A percentile compares a stretch with the other conserved stretches of the same genome.
Evolutionary conservation across 176 grass and related monocot genomes (phyloP).

Genomic region (Elaeis guineensis): DNA sequence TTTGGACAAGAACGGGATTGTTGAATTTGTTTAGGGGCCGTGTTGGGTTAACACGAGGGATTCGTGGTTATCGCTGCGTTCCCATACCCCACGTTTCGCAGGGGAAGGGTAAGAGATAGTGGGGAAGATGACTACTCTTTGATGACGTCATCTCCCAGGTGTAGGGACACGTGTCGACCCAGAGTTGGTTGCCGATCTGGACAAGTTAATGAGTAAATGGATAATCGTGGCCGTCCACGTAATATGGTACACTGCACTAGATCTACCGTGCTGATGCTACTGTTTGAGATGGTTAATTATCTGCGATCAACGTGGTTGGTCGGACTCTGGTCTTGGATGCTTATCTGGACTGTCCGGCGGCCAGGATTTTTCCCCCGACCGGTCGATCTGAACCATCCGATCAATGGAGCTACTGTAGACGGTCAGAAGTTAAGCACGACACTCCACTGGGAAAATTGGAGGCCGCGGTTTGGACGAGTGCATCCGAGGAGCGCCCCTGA

Average conservation of each 20-base stretch:
- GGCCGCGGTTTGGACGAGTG: neutral
- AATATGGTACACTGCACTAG: neutral
- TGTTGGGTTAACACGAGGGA: neutral
- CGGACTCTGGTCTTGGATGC: too few species aligned
- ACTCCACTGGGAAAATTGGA: neutral
- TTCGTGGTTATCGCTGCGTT: slow-evolving; percentile 12
- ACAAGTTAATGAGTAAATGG: slow-evolving; percentile 14
- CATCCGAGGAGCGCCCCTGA: neutral
- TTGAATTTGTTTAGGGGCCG: neutral
- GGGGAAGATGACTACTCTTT: neutral
- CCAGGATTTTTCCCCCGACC: too few species aligned
- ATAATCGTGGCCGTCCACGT: slow-evolving; percentile 21
- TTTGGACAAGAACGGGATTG: slow-evolving; percentile 7
- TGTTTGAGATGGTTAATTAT: too few species aligned
- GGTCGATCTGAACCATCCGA: too few species aligned
- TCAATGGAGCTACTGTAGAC: neutral
- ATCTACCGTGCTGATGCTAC: too few species aligned
- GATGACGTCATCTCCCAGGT: slow-evolving; percentile 11
- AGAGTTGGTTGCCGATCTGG: slow-evolving; percentile 14
- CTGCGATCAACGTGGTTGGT: too few species aligned
- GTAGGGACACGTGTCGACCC: slow-evolving; percentile 19
- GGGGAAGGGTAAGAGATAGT: slow-evolving; percentile 1
- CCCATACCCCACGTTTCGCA: slow-evolving; percentile 15
- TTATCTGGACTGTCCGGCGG: too few species aligned
- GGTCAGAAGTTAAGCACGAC: slow-evolving; percentile 2